Base-by-base conservation (phyloP, 2,329 filamentous ascomycete species). In the Colletotrichum sp. region DNA sequence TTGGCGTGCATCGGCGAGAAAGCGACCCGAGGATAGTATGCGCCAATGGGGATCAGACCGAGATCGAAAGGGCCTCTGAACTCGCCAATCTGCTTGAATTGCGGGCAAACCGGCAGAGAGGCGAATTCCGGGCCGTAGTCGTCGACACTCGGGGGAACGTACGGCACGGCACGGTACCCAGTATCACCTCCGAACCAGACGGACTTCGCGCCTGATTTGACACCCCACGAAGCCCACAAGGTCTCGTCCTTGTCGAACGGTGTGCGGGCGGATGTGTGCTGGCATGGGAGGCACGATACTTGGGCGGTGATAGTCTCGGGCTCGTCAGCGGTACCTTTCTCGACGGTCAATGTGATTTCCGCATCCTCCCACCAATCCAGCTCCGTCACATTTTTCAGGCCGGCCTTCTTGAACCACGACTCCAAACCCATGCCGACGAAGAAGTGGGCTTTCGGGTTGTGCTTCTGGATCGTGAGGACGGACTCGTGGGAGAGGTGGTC, bases 341-440 rank as follows among this genome's bases (percentile, higher is more conserved):
- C 8, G 84, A 76, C 82, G 16, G 90, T 87, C 30, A 98, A 85
- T 0, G 87, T 91, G n/a, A 98, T 84, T 63, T 96, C 92, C 7
- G 92, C 90, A 77, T 95, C 93, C 79, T 98, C 93, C 96, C 96
- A 98, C 96, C 96, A 98, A 85, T 98, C 96, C 80, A 98, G 84
- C 85, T 98, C 96, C 0, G 95, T 97, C 58, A 96, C 93, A 74
- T 95, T 94, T 2, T 90, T 78, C 69, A 98, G 91, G 2, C 95
- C 95, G 30, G 88, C 89, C 5, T 88, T 86, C 62, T 88, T 87
- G 83, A 98, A 98, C 96, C 96, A 98, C 63, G 90, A 87, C 83
- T 94, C 94, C 73, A 98, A 91, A 3, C 95, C 95, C 5, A 98
- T 85, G 0, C 95, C 95, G 26, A 96, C 96, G 77, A 98, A 97